Percentiles rank a stretch among this genome's conserved stretches.
Conservation (phyloP, 768 basidiomycete genomes). For the Leccinum longicurvipes region DNA sequence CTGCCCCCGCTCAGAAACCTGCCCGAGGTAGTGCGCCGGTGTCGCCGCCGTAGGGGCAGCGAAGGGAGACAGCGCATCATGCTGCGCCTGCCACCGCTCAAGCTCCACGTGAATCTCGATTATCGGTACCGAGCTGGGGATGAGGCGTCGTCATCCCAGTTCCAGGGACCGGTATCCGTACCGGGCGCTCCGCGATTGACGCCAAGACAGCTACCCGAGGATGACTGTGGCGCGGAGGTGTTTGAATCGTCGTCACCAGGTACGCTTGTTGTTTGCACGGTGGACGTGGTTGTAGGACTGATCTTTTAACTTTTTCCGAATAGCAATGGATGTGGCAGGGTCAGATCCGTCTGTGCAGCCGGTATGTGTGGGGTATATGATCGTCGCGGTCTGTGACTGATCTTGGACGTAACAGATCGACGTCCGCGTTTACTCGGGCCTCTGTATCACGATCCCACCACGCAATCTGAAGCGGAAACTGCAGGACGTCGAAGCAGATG, state of each 20-base stretch:
- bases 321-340: conserved; percentile 8
- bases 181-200: conserved; percentile 27
- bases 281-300: not conserved
- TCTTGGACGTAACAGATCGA: conserved; percentile 2
- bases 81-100: conserved; percentile 13
- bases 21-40: conserved; percentile 7
- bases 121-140: no score
- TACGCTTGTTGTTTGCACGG: conserved; percentile 1
- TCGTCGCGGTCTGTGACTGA: not conserved
- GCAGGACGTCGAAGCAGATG: conserved; percentile 14
- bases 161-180: not conserved
- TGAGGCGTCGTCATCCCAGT: not conserved
- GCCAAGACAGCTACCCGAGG: conserved; percentile 26
- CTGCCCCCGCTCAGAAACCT: not conserved
- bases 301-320: not conserved
- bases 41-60: not conserved
- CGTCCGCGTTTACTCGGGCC: conserved; percentile 11
- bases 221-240: conserved; percentile 15
- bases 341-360: conserved; percentile 11
- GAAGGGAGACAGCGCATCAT: conserved; percentile 1
- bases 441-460: conserved; percentile 25
- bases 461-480: conserved; percentile 23
- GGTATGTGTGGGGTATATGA: conserved; percentile 12
- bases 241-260: conserved; percentile 11
- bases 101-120: conserved; percentile 4